phyloP scores from a whole-genome alignment of 305 asterid genomes.

The Plantago lanceolata region DNA sequence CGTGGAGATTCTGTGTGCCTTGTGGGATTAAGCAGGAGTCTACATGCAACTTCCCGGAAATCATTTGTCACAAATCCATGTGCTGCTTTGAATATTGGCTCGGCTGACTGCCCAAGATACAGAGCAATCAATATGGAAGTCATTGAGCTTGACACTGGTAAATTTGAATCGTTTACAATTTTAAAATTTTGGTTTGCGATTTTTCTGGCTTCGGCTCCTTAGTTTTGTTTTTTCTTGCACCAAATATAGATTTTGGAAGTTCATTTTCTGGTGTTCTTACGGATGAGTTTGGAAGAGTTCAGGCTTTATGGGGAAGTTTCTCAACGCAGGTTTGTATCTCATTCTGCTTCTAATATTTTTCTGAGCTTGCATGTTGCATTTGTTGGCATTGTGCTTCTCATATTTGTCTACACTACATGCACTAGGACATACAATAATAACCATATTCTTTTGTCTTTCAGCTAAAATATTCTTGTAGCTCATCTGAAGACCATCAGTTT shows the following conservation, averaged over 20 bases:
- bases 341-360: background rate
- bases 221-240: slow-evolving; percentile 24
- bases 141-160: slow-evolving; percentile 95
- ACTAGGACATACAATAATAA: slow-evolving; percentile 28
- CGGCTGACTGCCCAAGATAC: slow-evolving; percentile 93
- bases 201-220: slow-evolving; percentile 9
- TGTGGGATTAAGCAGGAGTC: slow-evolving; percentile 89
- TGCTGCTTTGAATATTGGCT: slow-evolving; percentile 82
- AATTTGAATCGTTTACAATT: slow-evolving; percentile 1
- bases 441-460: slow-evolving; percentile 33
- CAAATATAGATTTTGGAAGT: slow-evolving; percentile 76
- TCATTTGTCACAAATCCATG: slow-evolving; percentile 91
- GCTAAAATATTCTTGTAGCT: slow-evolving; percentile 78
- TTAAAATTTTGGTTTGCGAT: slow-evolving; percentile 19
- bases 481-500: slow-evolving; percentile 92
- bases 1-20: slow-evolving; percentile 97
- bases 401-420: slow-evolving; percentile 25
- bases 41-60: slow-evolving; percentile 95
- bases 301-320: slow-evolving; percentile 97
- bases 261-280: slow-evolving; percentile 94
- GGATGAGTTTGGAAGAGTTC: slow-evolving; percentile 90
- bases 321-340: slow-evolving; percentile 74
- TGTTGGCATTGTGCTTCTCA: slow-evolving; percentile 25
- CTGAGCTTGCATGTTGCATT: slow-evolving; percentile 26
- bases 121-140: slow-evolving; percentile 99